Base-by-base conservation (phyloP, 768 basidiomycete species). In the Pleurotus platypus region DNA sequence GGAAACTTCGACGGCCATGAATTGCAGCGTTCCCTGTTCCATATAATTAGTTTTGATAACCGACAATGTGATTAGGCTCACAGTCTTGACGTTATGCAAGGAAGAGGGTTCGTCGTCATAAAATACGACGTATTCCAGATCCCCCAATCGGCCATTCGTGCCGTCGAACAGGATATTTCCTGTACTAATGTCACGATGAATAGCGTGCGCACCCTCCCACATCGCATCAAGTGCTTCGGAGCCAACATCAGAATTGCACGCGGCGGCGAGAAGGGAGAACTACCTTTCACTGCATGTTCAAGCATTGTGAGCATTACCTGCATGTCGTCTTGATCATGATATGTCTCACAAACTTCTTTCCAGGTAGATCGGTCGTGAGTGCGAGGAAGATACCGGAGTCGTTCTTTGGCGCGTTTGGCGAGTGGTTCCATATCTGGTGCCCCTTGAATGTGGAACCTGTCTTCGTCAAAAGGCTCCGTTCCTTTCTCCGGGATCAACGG, bases 171-270 rank as follows among this genome's bases (percentile, higher is more conserved):
- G n/a, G 9, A 54, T 47, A 49, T 63, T 63, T 24, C 57, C 62
- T 7, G 54, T 50, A 38, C 62, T 63, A 13, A 63, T 53, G 46
- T 63, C 62, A 9, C 62, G 55, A 55, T 63, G 61, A 39, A 63
- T 48, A 22, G 46, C 61, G 18, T 57, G 54, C 15, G 47, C 38
- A 18, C n/a, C 20, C 12, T 30, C 30, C 26, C 46, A 54, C 40
- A 63, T 18, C 15, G 27, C 26, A 15, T 59, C 9, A 0, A 61
- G 61, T 18, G 46, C 61, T 63, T 26, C 22, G 22, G 4, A 5
- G 22, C 38, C 46, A 38, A 9, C n/a, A 16, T 30, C 16, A 51
- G 40, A 20, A 46, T 15, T 11, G 2, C 30, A 35, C 15, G 46
- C 20, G 18, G 40, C 9, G 11, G 12, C 12, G 1, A 16, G 42